Percentiles rank a stretch among this genome's conserved stretches.
Evolutionary conservation across 1,284 basidiomycete genomes (phyloP).

Genomic region (Porogramme epimiltina): DNA sequence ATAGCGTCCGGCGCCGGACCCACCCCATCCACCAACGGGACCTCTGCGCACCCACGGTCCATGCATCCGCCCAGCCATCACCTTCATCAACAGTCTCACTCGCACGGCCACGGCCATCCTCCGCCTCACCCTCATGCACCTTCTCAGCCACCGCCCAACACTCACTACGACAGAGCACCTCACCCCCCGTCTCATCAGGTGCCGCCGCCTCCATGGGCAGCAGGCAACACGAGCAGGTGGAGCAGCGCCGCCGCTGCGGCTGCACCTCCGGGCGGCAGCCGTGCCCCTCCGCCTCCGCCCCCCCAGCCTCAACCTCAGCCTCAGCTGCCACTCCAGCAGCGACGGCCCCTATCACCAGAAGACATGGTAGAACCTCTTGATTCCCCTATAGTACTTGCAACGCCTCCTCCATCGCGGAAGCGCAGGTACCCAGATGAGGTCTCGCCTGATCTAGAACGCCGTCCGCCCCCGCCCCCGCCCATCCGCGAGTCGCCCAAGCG

Average conservation of each 20-base stretch:
- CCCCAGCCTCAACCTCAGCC: background rate
- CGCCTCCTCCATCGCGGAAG: slow-evolving; percentile 37
- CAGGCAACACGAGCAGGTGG: slow-evolving; percentile 53
- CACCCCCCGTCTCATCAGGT: slow-evolving; percentile 34
- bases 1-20: slow-evolving; percentile 24
- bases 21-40: slow-evolving; percentile 31
- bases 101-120: slow-evolving; percentile 20
- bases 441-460: slow-evolving; percentile 23
- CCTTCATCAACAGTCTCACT: slow-evolving; percentile 10
- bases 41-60: slow-evolving; percentile 29
- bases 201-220: slow-evolving; percentile 72
- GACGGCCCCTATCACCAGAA: background rate
- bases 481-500: slow-evolving; percentile 25
- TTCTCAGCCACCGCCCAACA: slow-evolving; percentile 29
- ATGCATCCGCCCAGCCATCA: slow-evolving; percentile 31
- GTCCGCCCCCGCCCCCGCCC: slow-evolving; percentile 19
- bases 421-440: slow-evolving; percentile 46
- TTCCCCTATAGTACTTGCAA: slow-evolving; percentile 21
- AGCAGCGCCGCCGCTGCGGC: slow-evolving; percentile 33
- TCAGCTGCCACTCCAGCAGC: background rate
- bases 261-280: slow-evolving; percentile 26
- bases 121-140: slow-evolving; percentile 11
- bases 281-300: slow-evolving; percentile 16
- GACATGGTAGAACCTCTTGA: slow-evolving; percentile 21
- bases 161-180: slow-evolving; percentile 33